Percentiles rank a stretch among this genome's conserved stretches.
These are phyloP conservation scores for Mycena haematopus DNA, from an alignment of 768 basidiomycete species.

Conservation along the genomic window DNA sequence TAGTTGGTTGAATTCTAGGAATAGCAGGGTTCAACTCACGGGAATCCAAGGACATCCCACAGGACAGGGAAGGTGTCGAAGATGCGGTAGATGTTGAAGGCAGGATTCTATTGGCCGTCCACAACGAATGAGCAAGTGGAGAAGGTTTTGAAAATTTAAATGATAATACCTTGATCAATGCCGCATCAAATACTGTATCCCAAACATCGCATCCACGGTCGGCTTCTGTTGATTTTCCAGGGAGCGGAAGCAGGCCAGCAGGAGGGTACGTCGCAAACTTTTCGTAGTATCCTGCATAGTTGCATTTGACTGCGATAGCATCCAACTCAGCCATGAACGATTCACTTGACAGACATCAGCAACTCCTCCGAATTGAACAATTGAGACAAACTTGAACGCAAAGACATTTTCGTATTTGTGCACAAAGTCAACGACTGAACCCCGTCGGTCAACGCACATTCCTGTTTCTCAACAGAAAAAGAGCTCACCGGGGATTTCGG, in stretches of 20 bases:
- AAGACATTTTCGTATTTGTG: conserved; percentile 76
- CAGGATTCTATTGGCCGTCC: conserved; percentile 61
- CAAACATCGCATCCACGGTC: conserved; percentile 70
- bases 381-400: conserved; percentile 64
- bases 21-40: conserved; percentile 46
- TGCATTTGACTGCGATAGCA: conserved; percentile 56
- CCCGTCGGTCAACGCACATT: no score
- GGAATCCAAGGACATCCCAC: conserved; percentile 87
- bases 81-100: conserved; percentile 79
- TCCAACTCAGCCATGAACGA: conserved; percentile 68
- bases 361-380: neutral
- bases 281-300: conserved; percentile 66
- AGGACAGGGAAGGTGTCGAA: conserved; percentile 77
- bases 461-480: no score
- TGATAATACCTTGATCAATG: conserved; percentile 41
- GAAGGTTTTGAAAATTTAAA: neutral
- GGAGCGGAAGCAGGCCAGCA: conserved; percentile 67
- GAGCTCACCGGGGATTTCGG: conserved; percentile 77
- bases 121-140: neutral
- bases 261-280: conserved; percentile 75
- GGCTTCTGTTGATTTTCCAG: conserved; percentile 55
- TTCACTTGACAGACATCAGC: conserved; percentile 47
- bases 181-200: conserved; percentile 67
- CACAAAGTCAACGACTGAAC: conserved; percentile 75
- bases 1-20: neutral